phyloP scores from a whole-genome alignment of 345 rosid species.

The Pugionium dolabratum region DNA sequence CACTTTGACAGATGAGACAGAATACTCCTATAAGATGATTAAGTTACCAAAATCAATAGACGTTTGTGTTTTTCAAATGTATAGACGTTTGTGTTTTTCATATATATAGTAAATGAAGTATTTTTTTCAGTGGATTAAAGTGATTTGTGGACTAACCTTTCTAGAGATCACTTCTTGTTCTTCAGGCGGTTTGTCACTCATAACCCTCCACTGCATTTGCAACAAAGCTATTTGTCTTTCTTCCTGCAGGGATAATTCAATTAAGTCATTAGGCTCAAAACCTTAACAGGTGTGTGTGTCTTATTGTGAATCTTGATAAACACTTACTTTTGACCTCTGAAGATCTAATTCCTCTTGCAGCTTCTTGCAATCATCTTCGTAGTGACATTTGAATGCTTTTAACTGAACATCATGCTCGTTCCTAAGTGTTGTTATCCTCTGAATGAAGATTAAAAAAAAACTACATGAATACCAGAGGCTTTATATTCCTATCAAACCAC shows the following conservation, averaged over 20 bases:
- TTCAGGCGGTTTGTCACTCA: conserved; percentile 75
- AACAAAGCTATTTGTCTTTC: conserved; percentile 81
- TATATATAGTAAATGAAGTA: conserved; percentile 5
- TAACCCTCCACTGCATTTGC: conserved; percentile 92
- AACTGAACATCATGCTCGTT: conserved; percentile 75
- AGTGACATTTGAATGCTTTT: conserved; percentile 62
- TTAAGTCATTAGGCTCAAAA: not conserved
- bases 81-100: not conserved
- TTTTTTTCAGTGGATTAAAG: conserved; percentile 3
- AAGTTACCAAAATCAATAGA: conserved; percentile 7
- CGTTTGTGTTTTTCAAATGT: not conserved
- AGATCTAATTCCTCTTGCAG: conserved; percentile 73
- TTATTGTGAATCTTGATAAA: conserved; percentile 14
- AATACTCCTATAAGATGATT: conserved; percentile 53
- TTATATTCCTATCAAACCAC: conserved; percentile 15
- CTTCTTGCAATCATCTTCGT: conserved; percentile 72
- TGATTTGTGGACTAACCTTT: conserved; percentile 48
- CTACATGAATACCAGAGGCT: conserved; percentile 3
- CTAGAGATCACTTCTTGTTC: conserved; percentile 77
- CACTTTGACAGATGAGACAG: conserved; percentile 62
- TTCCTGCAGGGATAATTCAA: conserved; percentile 49
- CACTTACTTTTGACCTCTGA: conserved; percentile 65
- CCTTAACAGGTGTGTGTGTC: conserved; percentile 4
- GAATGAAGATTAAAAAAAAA: conserved; percentile 17
- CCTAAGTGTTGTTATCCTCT: conserved; percentile 62